Base-by-base conservation (phyloP, 2,329 filamentous ascomycete species). In the Hypoxylon sp. region DNA sequence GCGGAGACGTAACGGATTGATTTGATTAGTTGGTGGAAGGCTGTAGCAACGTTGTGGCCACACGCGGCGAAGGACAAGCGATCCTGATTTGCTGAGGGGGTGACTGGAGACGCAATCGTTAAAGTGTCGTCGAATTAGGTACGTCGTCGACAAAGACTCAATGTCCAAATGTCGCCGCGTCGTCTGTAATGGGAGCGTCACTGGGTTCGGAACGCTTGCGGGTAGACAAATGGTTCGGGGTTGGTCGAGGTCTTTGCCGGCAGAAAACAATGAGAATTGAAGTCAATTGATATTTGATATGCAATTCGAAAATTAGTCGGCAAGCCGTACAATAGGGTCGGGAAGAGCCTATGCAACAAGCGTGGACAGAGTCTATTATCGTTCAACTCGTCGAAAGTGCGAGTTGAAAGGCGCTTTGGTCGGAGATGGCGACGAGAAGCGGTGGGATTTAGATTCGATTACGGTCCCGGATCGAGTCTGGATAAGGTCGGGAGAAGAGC, bases 301-400 rank as follows among this genome's bases (percentile, higher is more conserved):
- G 27, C 45, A 48, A 58, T 54, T 48, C 35, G 55, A 37, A 63
- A 27, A 52, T 53, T 49, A 58, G 56, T 63, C 56, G 56, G 50
- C 40, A 57, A 26, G 42, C 17, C 42, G 21, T 15, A 49, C 55
- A 45, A 50, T 49, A 35, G 43, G 48, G 55, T 55, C 67, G 62
- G 59, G 64, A 57, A 59, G 67, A 62, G 58, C 56, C 57, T 63
- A 67, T 60, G 41, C 47, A 31, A 40, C 48, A 55, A 51, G 48
- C 50, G 24, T 7, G 13, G 33, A 50, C 33, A 55, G 48, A 58
- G 61, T 53, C 37, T 57, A 56, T 55, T 53, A 43, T 49, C 37
- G 48, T 60, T 21, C 9, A 50, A 45, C 15, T 58, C 23, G 50
- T 55, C 53, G 48, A 37, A 31, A 35, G 29, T 21, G 37, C 23